Evolutionary conservation across 2,329 filamentous ascomycete species (phyloP).

Genomic region (Diplodia scrobiculata): DNA sequence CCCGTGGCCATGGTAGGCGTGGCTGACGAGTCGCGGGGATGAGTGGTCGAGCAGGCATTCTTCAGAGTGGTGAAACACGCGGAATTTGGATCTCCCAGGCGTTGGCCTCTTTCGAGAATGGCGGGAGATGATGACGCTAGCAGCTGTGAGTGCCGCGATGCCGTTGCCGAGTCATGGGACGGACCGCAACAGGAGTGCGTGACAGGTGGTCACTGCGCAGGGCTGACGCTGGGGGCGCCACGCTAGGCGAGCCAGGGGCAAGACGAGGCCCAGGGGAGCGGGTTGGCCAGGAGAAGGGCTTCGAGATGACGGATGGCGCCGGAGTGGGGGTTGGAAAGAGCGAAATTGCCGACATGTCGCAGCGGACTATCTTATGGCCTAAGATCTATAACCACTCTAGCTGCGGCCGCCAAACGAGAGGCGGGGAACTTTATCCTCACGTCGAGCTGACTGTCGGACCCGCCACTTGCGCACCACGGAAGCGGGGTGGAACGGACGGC

Average conservation of each 20-base stretch:
- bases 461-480: background rate
- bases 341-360: slow-evolving; percentile 2
- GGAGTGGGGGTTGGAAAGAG: background rate
- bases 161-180: slow-evolving; percentile 11
- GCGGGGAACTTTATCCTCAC: slow-evolving; percentile 17
- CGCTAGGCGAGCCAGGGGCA: background rate
- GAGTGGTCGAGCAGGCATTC: background rate
- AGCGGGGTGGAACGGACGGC: background rate
- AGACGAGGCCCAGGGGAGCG: background rate
- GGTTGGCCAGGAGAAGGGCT: background rate
- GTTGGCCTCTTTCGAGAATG: slow-evolving; percentile 1
- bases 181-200: slow-evolving; percentile 6
- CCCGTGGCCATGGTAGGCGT: slow-evolving; percentile 2
- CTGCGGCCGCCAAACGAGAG: slow-evolving; percentile 15
- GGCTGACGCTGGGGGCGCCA: background rate
- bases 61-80: background rate
- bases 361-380: slow-evolving; percentile 13
- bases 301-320: background rate
- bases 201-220: slow-evolving; percentile 7
- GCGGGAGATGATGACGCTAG: background rate
- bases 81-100: slow-evolving; percentile 22
- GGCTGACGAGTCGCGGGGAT: background rate
- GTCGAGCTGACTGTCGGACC: background rate
- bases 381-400: slow-evolving; percentile 16
- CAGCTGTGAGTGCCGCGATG: background rate